Conservation (phyloP, 129 eudicot species). For the Gnaphalium uliginosum region DNA sequence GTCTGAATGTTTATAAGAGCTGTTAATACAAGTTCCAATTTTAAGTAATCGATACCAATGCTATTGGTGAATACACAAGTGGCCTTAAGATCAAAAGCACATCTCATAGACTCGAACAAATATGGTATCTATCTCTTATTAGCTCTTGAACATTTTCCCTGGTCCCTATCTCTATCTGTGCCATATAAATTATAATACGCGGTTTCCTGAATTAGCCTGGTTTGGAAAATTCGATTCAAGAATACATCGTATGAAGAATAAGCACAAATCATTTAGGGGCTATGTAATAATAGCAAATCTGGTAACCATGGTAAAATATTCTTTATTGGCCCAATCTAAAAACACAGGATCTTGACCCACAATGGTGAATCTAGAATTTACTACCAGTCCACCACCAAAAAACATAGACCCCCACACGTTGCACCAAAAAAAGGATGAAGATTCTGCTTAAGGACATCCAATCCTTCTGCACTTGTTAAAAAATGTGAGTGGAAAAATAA, state of each 20-base stretch:
- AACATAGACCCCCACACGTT: background rate
- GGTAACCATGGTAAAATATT: background rate
- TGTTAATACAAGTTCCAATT: background rate
- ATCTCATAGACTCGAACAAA: background rate
- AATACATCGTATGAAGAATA: background rate
- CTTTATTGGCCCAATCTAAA: background rate
- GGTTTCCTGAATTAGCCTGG: background rate
- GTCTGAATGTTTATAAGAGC: background rate
- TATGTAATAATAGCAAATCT: background rate
- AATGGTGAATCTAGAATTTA: background rate
- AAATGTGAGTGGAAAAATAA: background rate
- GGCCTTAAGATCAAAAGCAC: background rate
- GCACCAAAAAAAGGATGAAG: constrained; percentile 10
- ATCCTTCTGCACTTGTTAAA: constrained; percentile 5
- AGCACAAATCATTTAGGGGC: background rate
- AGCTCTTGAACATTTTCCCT: background rate
- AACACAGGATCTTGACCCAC: background rate
- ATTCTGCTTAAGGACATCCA: constrained; percentile 7
- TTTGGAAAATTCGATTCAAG: background rate
- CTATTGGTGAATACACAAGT: background rate
- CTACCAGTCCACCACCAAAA: constrained; percentile 11
- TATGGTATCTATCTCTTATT: background rate
- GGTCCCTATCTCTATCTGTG: background rate
- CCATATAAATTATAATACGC: background rate
- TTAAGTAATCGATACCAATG: background rate